Percentiles rank a stretch among this genome's conserved stretches.
Conservation (phyloP, 164 flowering plant species). For the Berberis thunbergii region DNA sequence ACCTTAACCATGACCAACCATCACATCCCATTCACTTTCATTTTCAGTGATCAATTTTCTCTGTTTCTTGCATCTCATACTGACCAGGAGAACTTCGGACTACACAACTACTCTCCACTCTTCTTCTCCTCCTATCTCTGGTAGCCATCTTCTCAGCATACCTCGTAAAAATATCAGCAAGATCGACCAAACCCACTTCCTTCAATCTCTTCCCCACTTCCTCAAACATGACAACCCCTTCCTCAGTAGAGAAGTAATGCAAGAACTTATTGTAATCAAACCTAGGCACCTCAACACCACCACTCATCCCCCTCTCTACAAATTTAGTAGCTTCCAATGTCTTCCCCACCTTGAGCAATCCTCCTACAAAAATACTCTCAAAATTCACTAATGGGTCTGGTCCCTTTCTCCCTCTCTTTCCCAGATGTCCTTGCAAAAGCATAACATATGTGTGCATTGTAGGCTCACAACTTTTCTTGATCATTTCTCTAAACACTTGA, state of each 20-base stretch:
- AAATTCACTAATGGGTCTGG: slow-evolving; percentile 62
- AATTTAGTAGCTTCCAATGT: slow-evolving; percentile 69
- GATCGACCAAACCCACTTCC: slow-evolving; percentile 74
- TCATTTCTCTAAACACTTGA: slow-evolving; percentile 81
- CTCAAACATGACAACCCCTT: slow-evolving; percentile 76
- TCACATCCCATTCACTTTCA: too few species aligned
- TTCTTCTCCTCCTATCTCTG: slow-evolving; percentile 58
- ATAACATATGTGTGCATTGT: slow-evolving; percentile 87
- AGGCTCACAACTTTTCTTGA: slow-evolving; percentile 73
- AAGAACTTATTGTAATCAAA: slow-evolving; percentile 84
- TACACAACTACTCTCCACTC: background rate
- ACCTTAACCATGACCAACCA: too few species aligned
- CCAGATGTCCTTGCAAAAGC: slow-evolving; percentile 89
- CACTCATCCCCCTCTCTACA: slow-evolving; percentile 57
- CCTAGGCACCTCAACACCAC: slow-evolving; percentile 70
- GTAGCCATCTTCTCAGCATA: slow-evolving; percentile 89
- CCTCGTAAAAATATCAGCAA: slow-evolving; percentile 69
- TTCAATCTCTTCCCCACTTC: slow-evolving; percentile 62
- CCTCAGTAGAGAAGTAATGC: slow-evolving; percentile 72
- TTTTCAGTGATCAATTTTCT: too few species aligned
- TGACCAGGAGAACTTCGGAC: too few species aligned
- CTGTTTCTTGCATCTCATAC: too few species aligned
- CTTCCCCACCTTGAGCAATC: slow-evolving; percentile 75
- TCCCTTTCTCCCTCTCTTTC: slow-evolving; percentile 86
- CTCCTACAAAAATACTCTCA: slow-evolving; percentile 85